Percentiles rank a stretch among this genome's conserved stretches.
phyloP scores from a whole-genome alignment of 768 basidiomycete genomes.

The Albatrellus ellisii region DNA sequence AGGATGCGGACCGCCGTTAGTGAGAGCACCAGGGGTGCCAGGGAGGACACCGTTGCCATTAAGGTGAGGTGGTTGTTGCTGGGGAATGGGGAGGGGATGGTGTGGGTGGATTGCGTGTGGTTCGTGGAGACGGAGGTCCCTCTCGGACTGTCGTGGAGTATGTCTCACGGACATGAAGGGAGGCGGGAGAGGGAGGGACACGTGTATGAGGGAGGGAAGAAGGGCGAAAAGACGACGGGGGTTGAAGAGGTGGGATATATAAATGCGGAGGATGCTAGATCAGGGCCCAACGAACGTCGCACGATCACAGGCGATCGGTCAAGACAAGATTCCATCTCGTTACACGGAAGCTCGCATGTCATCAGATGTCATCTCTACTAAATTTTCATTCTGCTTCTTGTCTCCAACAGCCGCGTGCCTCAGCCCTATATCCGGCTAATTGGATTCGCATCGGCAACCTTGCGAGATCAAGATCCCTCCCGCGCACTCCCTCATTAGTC shows the following conservation, averaged over 20 bases:
- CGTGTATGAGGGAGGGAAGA: no score
- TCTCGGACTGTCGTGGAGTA: constrained; percentile 42
- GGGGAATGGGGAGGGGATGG: constrained; percentile 28
- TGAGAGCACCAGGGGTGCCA: constrained; percentile 26
- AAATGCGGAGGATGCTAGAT: constrained; percentile 27
- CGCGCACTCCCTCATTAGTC: constrained; percentile 21
- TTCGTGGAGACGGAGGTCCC: constrained; percentile 56
- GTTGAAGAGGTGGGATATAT: constrained; percentile 13
- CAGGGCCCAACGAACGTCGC: constrained; percentile 34
- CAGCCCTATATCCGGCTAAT: constrained; percentile 19
- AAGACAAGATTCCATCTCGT: constrained; percentile 15
- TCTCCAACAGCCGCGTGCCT: constrained; percentile 46
- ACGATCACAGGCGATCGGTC: constrained; percentile 54
- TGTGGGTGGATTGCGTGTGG: constrained; percentile 32
- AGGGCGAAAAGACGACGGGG: constrained; percentile 17
- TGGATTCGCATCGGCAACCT: constrained; percentile 31
- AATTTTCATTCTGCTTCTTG: constrained; percentile 20
- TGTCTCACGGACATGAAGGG: constrained; percentile 47
- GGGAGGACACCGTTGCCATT: constrained; percentile 39
- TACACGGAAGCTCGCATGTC: constrained; percentile 13
- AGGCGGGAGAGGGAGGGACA: constrained; percentile 19
- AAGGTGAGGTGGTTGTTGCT: constrained; percentile 32
- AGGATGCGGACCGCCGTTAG: constrained; percentile 30
- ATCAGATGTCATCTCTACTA: constrained; percentile 15
- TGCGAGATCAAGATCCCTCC: constrained; percentile 28